phyloP scores from a whole-genome alignment of 768 basidiomycete genomes.

The Agaricus sinodeliciosus region DNA sequence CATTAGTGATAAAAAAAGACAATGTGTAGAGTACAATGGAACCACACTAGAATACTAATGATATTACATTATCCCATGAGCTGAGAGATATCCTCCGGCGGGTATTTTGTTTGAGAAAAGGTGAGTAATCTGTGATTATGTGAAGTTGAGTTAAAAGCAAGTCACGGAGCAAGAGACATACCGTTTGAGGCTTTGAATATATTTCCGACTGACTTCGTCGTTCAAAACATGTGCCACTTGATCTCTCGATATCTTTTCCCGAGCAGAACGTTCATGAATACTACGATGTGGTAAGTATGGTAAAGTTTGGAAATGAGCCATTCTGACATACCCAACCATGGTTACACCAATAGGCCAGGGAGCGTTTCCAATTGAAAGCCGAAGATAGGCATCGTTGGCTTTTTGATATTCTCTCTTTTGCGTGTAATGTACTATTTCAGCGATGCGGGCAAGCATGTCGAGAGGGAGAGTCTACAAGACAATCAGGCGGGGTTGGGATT shows the following conservation, averaged over 20 bases:
- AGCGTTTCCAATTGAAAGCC: constrained; percentile 95
- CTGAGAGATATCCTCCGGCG: constrained; percentile 86
- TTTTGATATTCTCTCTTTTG: constrained; percentile 92
- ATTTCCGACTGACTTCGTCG: constrained; percentile 98
- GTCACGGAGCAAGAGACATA: constrained; percentile 23
- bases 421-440: constrained; percentile 96
- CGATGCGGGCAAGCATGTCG: constrained; percentile 80
- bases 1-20: neutral
- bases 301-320: neutral
- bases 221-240: constrained; percentile 98
- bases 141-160: neutral
- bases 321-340: constrained; percentile 84
- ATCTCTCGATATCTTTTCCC: constrained; percentile 96
- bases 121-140: constrained; percentile 66
- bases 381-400: constrained; percentile 96
- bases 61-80: constrained; percentile 66
- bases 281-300: constrained; percentile 28
- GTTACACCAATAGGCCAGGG: constrained; percentile 99
- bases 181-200: constrained; percentile 97
- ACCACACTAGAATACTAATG: neutral
- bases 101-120: constrained; percentile 94
- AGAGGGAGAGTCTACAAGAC: constrained; percentile 57
- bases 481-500: neutral
- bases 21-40: neutral
- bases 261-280: constrained; percentile 96